Conservation (phyloP, 73 alveolate genomes). For the Durusdinium trenchii region DNA sequence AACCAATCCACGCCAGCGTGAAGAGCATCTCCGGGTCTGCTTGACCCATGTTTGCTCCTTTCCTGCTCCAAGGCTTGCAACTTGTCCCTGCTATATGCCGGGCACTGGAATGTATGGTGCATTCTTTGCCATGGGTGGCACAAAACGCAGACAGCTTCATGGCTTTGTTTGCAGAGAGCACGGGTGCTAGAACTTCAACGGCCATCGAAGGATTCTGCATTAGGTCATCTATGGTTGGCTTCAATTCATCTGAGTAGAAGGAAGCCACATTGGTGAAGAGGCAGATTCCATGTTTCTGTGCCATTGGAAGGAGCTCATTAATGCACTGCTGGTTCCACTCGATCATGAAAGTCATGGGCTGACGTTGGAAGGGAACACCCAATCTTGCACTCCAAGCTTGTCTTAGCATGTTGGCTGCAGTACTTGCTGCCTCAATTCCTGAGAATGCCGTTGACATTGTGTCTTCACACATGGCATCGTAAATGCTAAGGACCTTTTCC, state of each 20-base stretch:
- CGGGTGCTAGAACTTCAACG: neutral
- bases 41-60: neutral
- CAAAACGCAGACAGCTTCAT: slow-evolving; percentile 7
- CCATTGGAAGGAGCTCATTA: neutral
- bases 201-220: neutral
- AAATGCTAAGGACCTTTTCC: neutral
- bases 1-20: slow-evolving; percentile 25
- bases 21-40: slow-evolving; percentile 17
- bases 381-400: neutral
- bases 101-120: neutral
- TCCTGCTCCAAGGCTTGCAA: slow-evolving; percentile 27
- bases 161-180: neutral
- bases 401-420: neutral
- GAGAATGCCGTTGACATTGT: neutral
- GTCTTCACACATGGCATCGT: neutral
- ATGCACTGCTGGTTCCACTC: slow-evolving; percentile 38
- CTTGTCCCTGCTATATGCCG: neutral
- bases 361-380: neutral
- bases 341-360: neutral
- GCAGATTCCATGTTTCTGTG: neutral
- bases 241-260: neutral
- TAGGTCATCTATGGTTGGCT: neutral
- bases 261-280: neutral
- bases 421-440: slow-evolving; percentile 13
- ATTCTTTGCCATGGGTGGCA: neutral